These are phyloP conservation scores for Arachnomyces sp. DNA, from an alignment of 2,329 filamentous ascomycete species.

Conservation along the genomic window DNA sequence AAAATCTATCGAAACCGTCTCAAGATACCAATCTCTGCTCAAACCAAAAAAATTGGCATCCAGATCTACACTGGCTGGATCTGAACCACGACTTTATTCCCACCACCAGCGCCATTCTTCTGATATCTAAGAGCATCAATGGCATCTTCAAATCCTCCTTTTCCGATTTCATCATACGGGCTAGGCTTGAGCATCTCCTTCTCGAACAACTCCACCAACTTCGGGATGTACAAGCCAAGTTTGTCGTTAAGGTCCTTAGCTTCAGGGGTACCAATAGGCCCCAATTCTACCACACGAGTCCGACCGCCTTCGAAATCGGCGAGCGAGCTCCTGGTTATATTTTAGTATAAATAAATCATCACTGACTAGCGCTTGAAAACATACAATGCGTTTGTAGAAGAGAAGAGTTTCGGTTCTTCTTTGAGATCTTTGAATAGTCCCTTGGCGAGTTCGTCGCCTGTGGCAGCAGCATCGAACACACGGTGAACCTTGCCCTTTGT, in stretches of 20 bases:
- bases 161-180: constrained; percentile 17
- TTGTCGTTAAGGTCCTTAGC: constrained; percentile 14
- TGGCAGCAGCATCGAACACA: constrained; percentile 25
- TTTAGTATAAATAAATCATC: background rate
- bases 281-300: constrained; percentile 13
- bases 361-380: background rate
- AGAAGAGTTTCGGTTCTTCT: constrained; percentile 17
- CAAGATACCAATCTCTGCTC: background rate
- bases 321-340: constrained; percentile 9
- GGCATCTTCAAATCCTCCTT: constrained; percentile 17
- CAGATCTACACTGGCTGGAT: constrained; percentile 15
- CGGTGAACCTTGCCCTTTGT: constrained; percentile 21
- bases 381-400: constrained; percentile 15
- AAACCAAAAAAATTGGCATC: background rate
- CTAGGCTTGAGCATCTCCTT: constrained; percentile 11
- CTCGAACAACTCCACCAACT: constrained; percentile 15
- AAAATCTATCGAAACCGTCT: background rate
- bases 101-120: constrained; percentile 13
- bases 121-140: constrained; percentile 18
- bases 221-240: constrained; percentile 15
- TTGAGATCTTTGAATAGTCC: constrained; percentile 16
- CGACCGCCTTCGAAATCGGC: constrained; percentile 17
- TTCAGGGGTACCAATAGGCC: constrained; percentile 14
- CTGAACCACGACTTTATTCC: constrained; percentile 18
- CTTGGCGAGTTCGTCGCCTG: constrained; percentile 20